These are phyloP conservation scores for Solanum pinnatisectum DNA, from an alignment of 257 asterid genomes.

Conservation along the genomic window DNA sequence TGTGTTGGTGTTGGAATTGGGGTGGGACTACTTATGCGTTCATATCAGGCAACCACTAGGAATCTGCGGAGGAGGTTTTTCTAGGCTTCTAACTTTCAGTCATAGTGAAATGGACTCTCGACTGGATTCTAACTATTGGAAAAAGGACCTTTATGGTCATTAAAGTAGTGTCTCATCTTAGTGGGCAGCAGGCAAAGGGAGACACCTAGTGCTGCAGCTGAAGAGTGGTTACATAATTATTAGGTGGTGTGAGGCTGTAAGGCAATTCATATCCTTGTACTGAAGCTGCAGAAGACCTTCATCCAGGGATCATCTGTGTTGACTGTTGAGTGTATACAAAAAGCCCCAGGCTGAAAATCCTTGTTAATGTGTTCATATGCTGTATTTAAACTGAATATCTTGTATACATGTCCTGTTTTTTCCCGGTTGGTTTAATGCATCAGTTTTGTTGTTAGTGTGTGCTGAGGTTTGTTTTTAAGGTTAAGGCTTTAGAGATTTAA, in stretches of 20 bases:
- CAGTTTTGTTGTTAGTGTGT: not conserved
- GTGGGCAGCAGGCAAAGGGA: not conserved
- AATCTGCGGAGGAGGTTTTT: slow-evolving; percentile 25
- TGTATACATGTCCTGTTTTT: not conserved
- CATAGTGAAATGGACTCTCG: not conserved
- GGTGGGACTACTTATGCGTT: slow-evolving; percentile 34
- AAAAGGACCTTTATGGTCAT: not conserved
- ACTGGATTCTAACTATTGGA: not conserved
- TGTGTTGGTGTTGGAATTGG: slow-evolving; percentile 36
- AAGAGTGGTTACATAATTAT: not conserved
- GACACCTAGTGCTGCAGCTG: not conserved
- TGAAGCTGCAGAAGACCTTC: not conserved
- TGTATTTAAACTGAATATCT: not conserved
- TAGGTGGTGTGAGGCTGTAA: not conserved
- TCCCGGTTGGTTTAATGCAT: not conserved
- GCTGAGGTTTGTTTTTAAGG: not conserved
- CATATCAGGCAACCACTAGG: slow-evolving; percentile 32
- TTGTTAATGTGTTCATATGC: not conserved
- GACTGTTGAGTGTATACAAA: not conserved
- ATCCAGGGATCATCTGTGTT: not conserved
- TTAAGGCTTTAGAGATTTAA: not conserved
- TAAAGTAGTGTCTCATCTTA: not conserved
- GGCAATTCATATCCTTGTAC: not conserved
- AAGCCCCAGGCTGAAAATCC: not conserved
- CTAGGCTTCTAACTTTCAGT: slow-evolving; percentile 5